These are phyloP conservation scores for Inosperma sp. DNA, from an alignment of 768 basidiomycete genomes.

Conservation along the genomic window DNA sequence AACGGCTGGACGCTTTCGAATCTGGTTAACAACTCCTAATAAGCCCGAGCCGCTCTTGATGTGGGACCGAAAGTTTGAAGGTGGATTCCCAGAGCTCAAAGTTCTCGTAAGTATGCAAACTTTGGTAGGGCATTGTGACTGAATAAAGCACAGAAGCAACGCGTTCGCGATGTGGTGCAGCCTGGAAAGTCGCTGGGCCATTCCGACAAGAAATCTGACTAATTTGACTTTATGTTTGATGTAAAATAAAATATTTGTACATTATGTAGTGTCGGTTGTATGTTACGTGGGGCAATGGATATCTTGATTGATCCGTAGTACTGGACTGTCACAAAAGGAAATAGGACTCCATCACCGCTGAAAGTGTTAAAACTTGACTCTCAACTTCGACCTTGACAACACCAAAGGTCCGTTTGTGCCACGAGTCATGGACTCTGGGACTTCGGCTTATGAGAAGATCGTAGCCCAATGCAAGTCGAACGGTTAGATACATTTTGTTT, in stretches of 20 bases:
- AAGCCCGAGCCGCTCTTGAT: slow-evolving; percentile 43
- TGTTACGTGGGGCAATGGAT: too few relatives aligned
- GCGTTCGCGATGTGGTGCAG: slow-evolving; percentile 76
- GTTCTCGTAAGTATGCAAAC: slow-evolving; percentile 50
- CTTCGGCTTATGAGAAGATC: slow-evolving; percentile 52
- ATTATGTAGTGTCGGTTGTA: slow-evolving; percentile 5
- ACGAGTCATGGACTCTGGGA: slow-evolving; percentile 47
- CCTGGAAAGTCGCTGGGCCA: slow-evolving; percentile 84
- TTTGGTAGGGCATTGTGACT: not conserved
- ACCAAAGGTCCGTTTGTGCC: slow-evolving; percentile 4
- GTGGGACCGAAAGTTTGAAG: slow-evolving; percentile 91
- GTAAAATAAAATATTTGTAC: not conserved
- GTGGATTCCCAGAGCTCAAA: slow-evolving; percentile 90
- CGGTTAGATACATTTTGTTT: slow-evolving; percentile 35
- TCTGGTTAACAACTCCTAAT: slow-evolving; percentile 62
- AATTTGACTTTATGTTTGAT: not conserved
- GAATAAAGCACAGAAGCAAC: slow-evolving; percentile 64
- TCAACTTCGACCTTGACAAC: not conserved
- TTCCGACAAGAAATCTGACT: slow-evolving; percentile 72
- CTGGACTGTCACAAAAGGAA: slow-evolving; percentile 11
- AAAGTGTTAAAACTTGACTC: slow-evolving; percentile 5
- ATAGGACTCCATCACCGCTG: slow-evolving; percentile 1
- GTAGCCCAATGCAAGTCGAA: slow-evolving; percentile 61
- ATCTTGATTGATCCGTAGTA: slow-evolving; percentile 2
- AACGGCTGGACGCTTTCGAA: slow-evolving; percentile 84